Evolutionary conservation across 73 alveolate genomes (phyloP).

Genomic region (Tetrahymena malaccensis): DNA sequence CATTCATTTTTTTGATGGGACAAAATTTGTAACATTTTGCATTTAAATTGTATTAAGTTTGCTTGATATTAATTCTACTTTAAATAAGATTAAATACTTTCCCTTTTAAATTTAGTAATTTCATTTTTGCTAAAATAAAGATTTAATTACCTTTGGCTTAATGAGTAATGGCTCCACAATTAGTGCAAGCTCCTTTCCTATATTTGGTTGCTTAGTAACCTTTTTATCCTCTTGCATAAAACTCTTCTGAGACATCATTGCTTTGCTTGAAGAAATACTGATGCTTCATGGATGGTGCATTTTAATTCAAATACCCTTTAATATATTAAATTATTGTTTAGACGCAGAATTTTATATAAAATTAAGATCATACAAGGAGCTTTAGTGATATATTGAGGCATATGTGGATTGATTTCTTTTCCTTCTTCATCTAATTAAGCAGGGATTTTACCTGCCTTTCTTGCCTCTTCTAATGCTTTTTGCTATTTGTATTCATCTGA

Average conservation of each 20-base stretch:
- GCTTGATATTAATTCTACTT: too few species aligned
- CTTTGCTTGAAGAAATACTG: slow-evolving; percentile 58
- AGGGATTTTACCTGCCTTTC: background rate
- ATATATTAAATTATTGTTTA: background rate
- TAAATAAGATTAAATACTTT: too few species aligned
- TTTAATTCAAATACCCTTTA: slow-evolving; percentile 68
- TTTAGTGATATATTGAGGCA: slow-evolving; percentile 85
- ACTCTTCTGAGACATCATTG: slow-evolving; percentile 46
- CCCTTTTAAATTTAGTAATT: background rate
- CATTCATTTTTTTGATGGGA: too few species aligned
- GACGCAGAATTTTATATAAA: background rate
- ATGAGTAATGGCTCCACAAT: slow-evolving; percentile 93
- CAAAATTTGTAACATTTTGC: too few species aligned
- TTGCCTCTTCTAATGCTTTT: background rate
- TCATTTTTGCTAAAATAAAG: background rate
- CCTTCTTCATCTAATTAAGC: slow-evolving; percentile 29
- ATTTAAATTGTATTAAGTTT: too few species aligned
- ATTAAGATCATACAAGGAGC: slow-evolving; percentile 72
- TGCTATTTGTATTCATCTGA: background rate
- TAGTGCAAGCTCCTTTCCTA: slow-evolving; percentile 91
- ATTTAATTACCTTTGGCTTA: slow-evolving; percentile 19
- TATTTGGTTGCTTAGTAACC: slow-evolving; percentile 49
- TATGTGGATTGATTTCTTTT: slow-evolving; percentile 61
- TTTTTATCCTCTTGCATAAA: slow-evolving; percentile 62
- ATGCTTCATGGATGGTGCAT: slow-evolving; percentile 73